These are phyloP conservation scores for Penicillium janthinellum DNA, from an alignment of 2,329 filamentous ascomycete genomes.

Conservation along the genomic window DNA sequence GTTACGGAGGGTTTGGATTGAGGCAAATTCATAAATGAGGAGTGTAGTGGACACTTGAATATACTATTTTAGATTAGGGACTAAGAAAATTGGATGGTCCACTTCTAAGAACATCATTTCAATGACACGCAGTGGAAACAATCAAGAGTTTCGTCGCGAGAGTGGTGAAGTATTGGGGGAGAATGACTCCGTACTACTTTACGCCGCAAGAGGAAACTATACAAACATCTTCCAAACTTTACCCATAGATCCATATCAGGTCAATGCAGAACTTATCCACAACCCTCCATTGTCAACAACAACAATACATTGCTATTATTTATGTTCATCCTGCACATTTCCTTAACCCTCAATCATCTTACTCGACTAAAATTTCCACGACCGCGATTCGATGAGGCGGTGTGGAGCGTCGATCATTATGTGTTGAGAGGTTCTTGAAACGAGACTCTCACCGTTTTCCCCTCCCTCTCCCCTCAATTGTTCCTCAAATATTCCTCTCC, in stretches of 20 bases:
- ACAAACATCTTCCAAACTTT: not conserved
- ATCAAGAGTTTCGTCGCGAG: not conserved
- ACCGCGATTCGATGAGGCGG: constrained; percentile 19
- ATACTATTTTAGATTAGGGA: not conserved
- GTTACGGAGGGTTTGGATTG: constrained; percentile 45
- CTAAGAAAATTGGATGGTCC: too few species aligned
- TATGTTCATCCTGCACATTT: not conserved
- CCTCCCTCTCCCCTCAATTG: constrained; percentile 7
- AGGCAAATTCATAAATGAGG: not conserved
- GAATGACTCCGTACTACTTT: too few species aligned
- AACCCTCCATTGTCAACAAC: not conserved
- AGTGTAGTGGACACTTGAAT: not conserved
- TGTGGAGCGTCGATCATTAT: constrained; percentile 25
- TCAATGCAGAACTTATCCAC: not conserved
- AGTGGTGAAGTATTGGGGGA: not conserved
- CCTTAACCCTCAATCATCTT: not conserved
- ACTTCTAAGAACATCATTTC: too few species aligned
- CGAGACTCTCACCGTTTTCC: constrained; percentile 21
- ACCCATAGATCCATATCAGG: not conserved
- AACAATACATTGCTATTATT: not conserved
- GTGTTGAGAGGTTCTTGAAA: constrained; percentile 20
- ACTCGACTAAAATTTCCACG: not conserved
- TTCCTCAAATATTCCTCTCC: not conserved
- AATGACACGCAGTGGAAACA: not conserved
- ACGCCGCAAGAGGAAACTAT: not conserved